Evolutionary conservation across 225 moss, liverwort and hornwort genomes (phyloP), one percentile per base, ranked within the genome.

Genomic region (Physcomitrium patens): DNA sequence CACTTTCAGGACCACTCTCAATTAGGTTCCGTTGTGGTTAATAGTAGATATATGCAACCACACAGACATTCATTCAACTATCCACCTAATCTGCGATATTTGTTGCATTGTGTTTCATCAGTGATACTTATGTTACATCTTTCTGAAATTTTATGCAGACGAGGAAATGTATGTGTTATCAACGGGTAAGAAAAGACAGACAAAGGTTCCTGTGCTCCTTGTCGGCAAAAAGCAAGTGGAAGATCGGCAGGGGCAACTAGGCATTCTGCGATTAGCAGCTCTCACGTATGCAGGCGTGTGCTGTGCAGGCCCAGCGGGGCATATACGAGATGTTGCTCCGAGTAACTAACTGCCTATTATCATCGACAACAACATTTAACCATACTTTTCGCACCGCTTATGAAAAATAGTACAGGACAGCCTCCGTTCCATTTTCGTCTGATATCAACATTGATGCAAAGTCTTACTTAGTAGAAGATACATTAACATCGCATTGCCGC

Each of bases 131-230:
- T 37, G 31, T 37, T 37, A 4, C 31, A 37, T 1, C 31, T 37
- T 37, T 37, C 31, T 37, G 7, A 37, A 37, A 14, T 10, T 58
- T 65, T 8, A 5, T 58, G 66, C 43, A 63, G 73, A 53, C 82
- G 91, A 89, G 56, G 93, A 86, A 17, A 80, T 94, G 89, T 91
- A 88, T 31, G 74, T 94, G 14, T 24, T 91, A 60, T 89, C 93
- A 2, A 78, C 66, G 0, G 83, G 84, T 8, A 86, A 56, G 17
- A 77, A 70, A 14, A 22, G 80, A 42, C 87, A 91, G 26, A 86
- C 77, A 23, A 89, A 86, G 69, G 82, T 94, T 79, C 77, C 84
- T 9, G 89, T 94, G n/a, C 82, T 88, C 76, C 64, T 91, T n/a
- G 88, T 94, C 31, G 91, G 93, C 3, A 88, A 89, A 78, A 76